Evolutionary conservation across 768 basidiomycete species (phyloP), one percentile per base, ranked within the genome.

Genomic region (Macrolepiota fuliginosa): DNA sequence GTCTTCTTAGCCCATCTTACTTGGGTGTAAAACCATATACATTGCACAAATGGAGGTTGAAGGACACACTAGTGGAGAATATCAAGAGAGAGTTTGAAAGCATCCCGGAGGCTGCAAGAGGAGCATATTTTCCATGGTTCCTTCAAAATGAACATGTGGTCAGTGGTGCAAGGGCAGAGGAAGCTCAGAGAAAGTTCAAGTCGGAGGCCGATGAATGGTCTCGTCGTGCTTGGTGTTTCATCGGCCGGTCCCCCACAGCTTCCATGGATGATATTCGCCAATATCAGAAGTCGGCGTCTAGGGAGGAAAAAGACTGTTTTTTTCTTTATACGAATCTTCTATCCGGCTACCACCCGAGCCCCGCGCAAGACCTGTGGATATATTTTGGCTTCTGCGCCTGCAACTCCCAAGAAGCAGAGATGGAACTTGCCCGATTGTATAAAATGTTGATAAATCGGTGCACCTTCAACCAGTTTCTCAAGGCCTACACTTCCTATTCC

Each of bases 401-500:
- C 51, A 27, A 7, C 4, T 32, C 17, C 12, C 27, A 45, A 29
- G 15, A 51, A 9, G 47, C 36, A 9, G 68, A 68, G 54, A 27
- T 54, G 4, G 10, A 15, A 4, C 63, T 72, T 4, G 40, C 49
- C 29, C 37, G n/a, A 3, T 19, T 62, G 1, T 77, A 77, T 57
- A n/a, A 47, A 6, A 25, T 22, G 11, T 66, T 79, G 25, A 65
- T 73, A 24, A 10, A 61, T 2, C 39, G 40, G n/a, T 76, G 72
- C 67, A 69, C 74, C 3, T 79, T 76, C 62, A 66, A 74, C n/a
- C 72, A 76, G 52, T 74, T 79, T 56, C 68, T 54, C 56, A 52
- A 29, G 1, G 76, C 76, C 1, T 76, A 69, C 54, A 40, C 62
- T 3, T 59, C 69, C 0, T 67, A 66, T 0, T 53, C 42, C 1